Base-by-base conservation (phyloP, 768 basidiomycete species). In the Panellus pusillus region DNA sequence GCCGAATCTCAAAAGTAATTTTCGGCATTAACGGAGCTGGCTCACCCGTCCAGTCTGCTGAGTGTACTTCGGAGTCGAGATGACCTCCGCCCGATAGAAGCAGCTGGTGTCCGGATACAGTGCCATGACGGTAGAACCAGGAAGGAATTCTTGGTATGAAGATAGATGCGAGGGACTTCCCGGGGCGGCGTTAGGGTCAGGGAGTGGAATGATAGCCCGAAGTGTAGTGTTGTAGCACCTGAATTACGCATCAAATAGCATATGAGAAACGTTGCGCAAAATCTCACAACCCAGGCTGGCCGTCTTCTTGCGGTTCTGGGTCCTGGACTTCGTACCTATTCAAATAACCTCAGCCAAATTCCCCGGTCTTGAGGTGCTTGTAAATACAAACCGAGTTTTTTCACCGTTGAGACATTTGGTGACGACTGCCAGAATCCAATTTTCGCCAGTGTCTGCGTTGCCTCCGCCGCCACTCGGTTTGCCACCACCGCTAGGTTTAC, bases 51-150 rank as follows among this genome's bases (percentile, higher is more conserved):
- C 71, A 31, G 63, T 59, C 18, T 68, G 67, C 41, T 72, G 72
- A 49, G 73, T 65, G 45, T 75, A 70, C 56, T 69, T 74, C 9
- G 89, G 90, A 9, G 82, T 80, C n/a, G 82, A 77, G 42, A 91
- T 76, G 6, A 93, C 90, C 63, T 91, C 87, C 7, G 91, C 91
- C 24, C 88, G 86, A 64, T 93, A 93, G 74, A 93, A 93, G 66
- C 89, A 91, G 61, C 89, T 93, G 0, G 91, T 93, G 64, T 93
- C 91, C 0, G 91, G 91, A 69, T 92, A 93, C n/a, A 93, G 73
- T 1, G 89, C 91, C 80, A 93, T 81, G 9, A 93, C 91, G 0
- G 79, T 87, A 18, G 86, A 83, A 4, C 89, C 84, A 0, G 79
- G 71, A 19, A 79, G 71, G 65, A 91, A 93, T 58, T 85, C 84